These are phyloP conservation scores for Fennellomyces sp. DNA, from an alignment of 371 early-diverging fungal species.

Conservation along the genomic window DNA sequence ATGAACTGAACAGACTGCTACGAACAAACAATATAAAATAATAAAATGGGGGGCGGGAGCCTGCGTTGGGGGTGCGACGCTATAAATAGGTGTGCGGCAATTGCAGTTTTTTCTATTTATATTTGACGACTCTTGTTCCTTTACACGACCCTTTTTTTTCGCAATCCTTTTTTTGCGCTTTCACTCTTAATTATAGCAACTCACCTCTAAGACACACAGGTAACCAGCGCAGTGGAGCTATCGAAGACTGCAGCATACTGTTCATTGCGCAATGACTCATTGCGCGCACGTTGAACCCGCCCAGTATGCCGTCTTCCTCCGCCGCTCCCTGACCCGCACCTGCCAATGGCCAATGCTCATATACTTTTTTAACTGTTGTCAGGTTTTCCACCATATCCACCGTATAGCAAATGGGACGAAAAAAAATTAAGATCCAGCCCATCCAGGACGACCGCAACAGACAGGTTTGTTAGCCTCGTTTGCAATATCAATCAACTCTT, in stretches of 20 bases:
- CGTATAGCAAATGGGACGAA: conserved; percentile 80
- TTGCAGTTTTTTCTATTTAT: conserved; percentile 8
- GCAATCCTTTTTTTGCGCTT: conserved; percentile 4
- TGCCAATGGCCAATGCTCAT: neutral
- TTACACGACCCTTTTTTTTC: conserved; percentile 12
- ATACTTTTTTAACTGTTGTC: neutral
- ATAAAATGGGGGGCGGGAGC: neutral
- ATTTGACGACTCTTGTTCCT: conserved; percentile 4
- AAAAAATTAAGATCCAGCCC: conserved; percentile 95
- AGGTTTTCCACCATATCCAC: neutral
- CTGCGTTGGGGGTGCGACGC: neutral
- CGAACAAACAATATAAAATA: conserved; percentile 3
- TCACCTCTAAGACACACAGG: neutral
- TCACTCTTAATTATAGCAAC: conserved; percentile 2
- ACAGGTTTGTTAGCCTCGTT: conserved; percentile 60
- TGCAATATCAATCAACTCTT: conserved; percentile 1
- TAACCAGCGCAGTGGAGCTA: neutral
- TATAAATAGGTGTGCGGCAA: neutral
- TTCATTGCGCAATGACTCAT: neutral
- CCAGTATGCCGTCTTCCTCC: too few species aligned
- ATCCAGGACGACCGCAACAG: conserved; percentile 95
- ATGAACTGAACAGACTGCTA: conserved; percentile 54
- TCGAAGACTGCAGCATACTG: neutral
- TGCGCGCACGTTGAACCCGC: too few species aligned
- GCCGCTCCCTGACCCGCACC: too few species aligned